phyloP scores from a whole-genome alignment of 176 grass and related monocot genomes.

The Rhynchospora tenuis region DNA sequence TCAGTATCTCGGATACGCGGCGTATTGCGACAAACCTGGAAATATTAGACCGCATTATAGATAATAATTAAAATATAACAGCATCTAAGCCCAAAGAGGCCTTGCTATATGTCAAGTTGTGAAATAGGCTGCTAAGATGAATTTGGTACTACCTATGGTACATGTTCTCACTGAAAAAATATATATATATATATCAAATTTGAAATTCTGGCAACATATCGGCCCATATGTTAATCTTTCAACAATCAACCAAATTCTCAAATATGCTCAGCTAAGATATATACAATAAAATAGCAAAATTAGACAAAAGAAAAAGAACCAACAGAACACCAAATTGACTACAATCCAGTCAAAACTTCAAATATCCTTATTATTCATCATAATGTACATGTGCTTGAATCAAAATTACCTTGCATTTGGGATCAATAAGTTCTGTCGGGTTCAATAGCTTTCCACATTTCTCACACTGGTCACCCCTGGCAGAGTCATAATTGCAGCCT shows the following conservation, averaged over 20 bases:
- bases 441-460: slow-evolving; percentile 91
- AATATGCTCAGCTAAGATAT: not conserved
- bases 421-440: slow-evolving; percentile 81
- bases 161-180: not conserved
- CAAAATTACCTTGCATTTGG: slow-evolving; percentile 82
- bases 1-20: slow-evolving; percentile 82
- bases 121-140: not conserved
- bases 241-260: not conserved
- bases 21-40: slow-evolving; percentile 68
- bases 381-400: not conserved
- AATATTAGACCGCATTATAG: not conserved
- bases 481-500: slow-evolving; percentile 61
- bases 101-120: not conserved
- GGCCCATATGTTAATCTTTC: not conserved
- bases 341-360: not conserved
- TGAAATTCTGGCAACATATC: not conserved
- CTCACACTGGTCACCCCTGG: slow-evolving; percentile 95
- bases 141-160: not conserved
- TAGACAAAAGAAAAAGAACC: not conserved
- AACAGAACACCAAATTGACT: not conserved
- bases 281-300: not conserved
- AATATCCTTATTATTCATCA: not conserved
- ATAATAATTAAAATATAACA: not conserved
- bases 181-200: not conserved
- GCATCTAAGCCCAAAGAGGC: not conserved